Evolutionary conservation across 352 stramenopile genomes (phyloP).

Genomic region (Phytophthora boehmeriae): DNA sequence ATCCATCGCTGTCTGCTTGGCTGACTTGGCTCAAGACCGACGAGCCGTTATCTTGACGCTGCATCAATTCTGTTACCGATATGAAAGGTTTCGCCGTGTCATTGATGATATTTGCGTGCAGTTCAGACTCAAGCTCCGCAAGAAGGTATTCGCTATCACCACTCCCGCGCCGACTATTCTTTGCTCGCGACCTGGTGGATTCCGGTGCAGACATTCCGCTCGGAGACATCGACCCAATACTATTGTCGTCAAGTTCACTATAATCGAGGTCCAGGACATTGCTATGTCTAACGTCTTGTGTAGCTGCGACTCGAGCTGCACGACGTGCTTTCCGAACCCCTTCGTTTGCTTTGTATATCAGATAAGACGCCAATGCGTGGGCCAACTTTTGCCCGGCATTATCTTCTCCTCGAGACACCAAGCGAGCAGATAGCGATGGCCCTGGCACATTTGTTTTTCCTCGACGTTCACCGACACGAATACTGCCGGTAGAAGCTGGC

Average conservation of each 20-base stretch:
- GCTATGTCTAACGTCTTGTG: conserved; percentile 22
- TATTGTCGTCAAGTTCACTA: conserved; percentile 12
- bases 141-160: conserved; percentile 27
- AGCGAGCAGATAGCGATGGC: conserved; percentile 1
- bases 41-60: conserved; percentile 3
- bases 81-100: conserved; percentile 7
- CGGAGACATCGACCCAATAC: conserved; percentile 7
- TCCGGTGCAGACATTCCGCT: conserved; percentile 10
- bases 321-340: conserved; percentile 21
- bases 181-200: conserved; percentile 5
- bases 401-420: conserved; percentile 5
- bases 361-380: conserved; percentile 21
- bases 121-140: conserved; percentile 29
- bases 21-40: conserved; percentile 16
- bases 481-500: conserved; percentile 2
- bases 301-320: conserved; percentile 23
- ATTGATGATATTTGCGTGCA: conserved; percentile 25
- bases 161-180: conserved; percentile 1
- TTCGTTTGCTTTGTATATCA: conserved; percentile 33
- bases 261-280: conserved; percentile 1
- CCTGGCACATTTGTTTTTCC: conserved; percentile 1
- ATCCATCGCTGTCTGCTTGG: conserved; percentile 36
- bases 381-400: conserved; percentile 17
- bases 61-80: not conserved
- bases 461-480: conserved; percentile 16